These are phyloP conservation scores for Naegleria lovaniensis DNA, from an alignment of 208 protist species.

Conservation along the genomic window DNA sequence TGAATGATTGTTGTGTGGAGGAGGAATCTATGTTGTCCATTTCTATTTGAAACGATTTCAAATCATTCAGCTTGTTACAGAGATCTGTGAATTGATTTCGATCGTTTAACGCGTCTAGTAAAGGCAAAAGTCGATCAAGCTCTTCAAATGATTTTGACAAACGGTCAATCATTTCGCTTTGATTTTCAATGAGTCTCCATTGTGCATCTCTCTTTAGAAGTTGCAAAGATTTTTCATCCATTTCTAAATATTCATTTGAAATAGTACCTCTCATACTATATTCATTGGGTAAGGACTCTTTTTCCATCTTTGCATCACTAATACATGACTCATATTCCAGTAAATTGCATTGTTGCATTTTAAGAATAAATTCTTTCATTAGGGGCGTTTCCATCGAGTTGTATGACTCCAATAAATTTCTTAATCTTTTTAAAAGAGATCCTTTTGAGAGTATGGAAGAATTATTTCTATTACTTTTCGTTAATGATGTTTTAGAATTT, in stretches of 20 bases:
- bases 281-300: too few relatives aligned
- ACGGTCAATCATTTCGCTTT: not conserved
- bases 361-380: not conserved
- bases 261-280: too few relatives aligned
- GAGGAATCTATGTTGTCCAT: not conserved
- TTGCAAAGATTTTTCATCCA: not conserved
- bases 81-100: not conserved
- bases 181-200: not conserved
- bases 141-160: not conserved
- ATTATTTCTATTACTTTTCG: not conserved
- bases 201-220: not conserved
- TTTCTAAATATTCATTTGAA: too few relatives aligned
- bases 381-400: not conserved
- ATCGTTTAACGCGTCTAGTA: not conserved
- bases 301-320: not conserved
- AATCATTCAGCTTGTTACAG: not conserved
- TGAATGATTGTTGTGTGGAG: not conserved
- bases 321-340: not conserved
- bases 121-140: not conserved
- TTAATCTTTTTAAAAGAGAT: not conserved
- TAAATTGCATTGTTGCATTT: not conserved
- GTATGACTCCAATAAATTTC: not conserved
- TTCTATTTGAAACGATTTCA: not conserved
- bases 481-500: not conserved
- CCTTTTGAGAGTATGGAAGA: not conserved